Evolutionary conservation across 495 filamentous ascomycete genomes (phyloP), one percentile per base, ranked within the genome.

Genomic region (Hamigera avellanea): DNA sequence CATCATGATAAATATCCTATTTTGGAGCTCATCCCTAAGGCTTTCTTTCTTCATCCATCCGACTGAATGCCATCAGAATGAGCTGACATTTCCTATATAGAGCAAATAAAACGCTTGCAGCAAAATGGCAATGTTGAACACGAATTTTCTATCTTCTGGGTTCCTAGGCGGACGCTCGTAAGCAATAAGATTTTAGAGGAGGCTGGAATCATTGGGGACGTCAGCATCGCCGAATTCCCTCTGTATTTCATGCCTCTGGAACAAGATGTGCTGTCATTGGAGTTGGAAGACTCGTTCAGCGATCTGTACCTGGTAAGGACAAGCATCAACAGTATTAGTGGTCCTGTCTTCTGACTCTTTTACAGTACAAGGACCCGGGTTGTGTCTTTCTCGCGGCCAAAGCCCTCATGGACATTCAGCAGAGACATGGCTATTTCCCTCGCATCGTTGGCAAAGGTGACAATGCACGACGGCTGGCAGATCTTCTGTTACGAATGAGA

Each of bases 371-470:
- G 67, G 86, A 96, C 55, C 84, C 88, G 15, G 93, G 87, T 2
- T 76, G 82, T 17, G 78, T 87, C 19, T 95, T 88, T 50, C 70
- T 91, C 15, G 72, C 88, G 35, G 86, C 93, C 30, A 80, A 80
- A 52, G 89, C 93, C n/a, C 67, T 99, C 37, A 96, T 99, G 93
- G 77, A 73, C 15, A 78, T 95, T 36, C 93, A 99, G 55, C 80
- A 86, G 52, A 77, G 78, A 41, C 78, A 95, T 57, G 93, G 93
- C 6, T 78, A 96, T 32, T 96, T 96, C 48, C 91, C 93, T 23
- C 76, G 88, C 6, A 93, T 99, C 46, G 78, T 93, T 28, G 93
- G 93, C 27, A 99, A 99, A 61, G 93, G 93, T 14, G 87, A 96
- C 52, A 80, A 93, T 61, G 88, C 87, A 14, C 83, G 86, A 41